phyloP scores from a whole-genome alignment of 352 stramenopile genomes.

The Phytophthora hibernalis region DNA sequence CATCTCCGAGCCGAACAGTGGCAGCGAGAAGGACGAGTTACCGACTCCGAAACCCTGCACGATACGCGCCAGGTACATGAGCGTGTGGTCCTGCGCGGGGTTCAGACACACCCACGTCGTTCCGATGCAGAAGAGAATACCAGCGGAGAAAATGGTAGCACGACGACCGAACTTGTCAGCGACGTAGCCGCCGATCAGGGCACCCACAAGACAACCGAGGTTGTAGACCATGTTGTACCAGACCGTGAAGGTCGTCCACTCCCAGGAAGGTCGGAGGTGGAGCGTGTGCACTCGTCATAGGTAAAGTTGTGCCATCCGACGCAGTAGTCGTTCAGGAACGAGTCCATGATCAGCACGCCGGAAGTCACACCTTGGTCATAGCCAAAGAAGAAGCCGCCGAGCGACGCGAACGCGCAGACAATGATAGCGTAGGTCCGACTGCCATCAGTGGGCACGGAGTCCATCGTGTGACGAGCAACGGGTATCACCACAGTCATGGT shows the following conservation, averaged over 20 bases:
- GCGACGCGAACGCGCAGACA: conserved; percentile 38
- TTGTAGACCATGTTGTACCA: conserved; percentile 53
- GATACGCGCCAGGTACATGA: conserved; percentile 41
- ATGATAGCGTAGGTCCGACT: conserved; percentile 41
- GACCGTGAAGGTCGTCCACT: conserved; percentile 44
- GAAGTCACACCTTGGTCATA: conserved; percentile 43
- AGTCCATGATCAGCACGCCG: conserved; percentile 43
- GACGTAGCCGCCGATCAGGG: conserved; percentile 39
- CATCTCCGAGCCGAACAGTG: conserved; percentile 50
- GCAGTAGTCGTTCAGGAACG: conserved; percentile 47
- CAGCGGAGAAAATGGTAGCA: conserved; percentile 36
- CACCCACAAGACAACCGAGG: conserved; percentile 44
- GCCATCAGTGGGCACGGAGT: conserved; percentile 25
- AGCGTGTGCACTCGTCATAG: conserved; percentile 33
- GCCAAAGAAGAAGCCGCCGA: conserved; percentile 46
- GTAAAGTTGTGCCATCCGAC: conserved; percentile 47
- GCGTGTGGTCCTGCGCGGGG: conserved; percentile 25
- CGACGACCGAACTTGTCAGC: conserved; percentile 36
- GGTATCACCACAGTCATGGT: conserved; percentile 30
- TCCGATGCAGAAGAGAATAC: conserved; percentile 41
- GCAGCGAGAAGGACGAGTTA: conserved; percentile 44
- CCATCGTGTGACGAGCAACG: conserved; percentile 17
- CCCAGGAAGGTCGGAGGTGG: conserved; percentile 25
- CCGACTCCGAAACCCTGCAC: conserved; percentile 48
- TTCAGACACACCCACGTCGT: conserved; percentile 45